Evolutionary conservation across 352 stramenopile species (phyloP), one percentile per base, ranked within the genome.

Genomic region (Phytophthora colocasiae): DNA sequence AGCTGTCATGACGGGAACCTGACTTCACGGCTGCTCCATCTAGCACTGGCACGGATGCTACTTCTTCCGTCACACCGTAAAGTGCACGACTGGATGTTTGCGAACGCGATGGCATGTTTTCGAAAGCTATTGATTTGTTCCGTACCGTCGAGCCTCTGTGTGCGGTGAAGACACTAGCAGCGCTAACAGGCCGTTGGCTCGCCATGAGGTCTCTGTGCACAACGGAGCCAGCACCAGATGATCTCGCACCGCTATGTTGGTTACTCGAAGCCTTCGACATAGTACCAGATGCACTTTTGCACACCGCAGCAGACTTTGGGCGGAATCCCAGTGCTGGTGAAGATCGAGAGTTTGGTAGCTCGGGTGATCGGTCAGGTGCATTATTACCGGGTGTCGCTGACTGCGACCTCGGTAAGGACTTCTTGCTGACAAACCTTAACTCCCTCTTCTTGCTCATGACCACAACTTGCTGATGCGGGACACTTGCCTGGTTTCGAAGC

Each of bases 281-380:
- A 17, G 86, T 44, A 4, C 75, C 69, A 1, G 74, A 52, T 12
- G 77, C 75, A 66, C 74, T 88, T 46, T 64, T 85, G 63, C 72
- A 87, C 6, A 80, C 58, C 50, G 69, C 63, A 22, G 78, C 81
- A 44, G 81, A 87, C 47, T 81, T 78, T 39, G 81, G 76, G 14
- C 80, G 73, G 49, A 78, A 50, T 36, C 29, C 38, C 5, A 44
- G 2, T 12, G 63, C 52, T 15, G 32, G 26, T 4, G 27, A 46
- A 4, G 22, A 22, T 22, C 22, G 22, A 22, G 43, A 46, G 15
- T 14, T 56, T 15, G 58, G 48, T 38, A 40, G 6, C 15, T 51
- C 7, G 34, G 29, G 31, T 40, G 65, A 55, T 17, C 47, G 26
- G n/a, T 58, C 40, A 5, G 29, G 36, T 22, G 52, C 17, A 31